phyloP scores from a whole-genome alignment of 176 grass and related monocot genomes.

The Triticum urartu region DNA sequence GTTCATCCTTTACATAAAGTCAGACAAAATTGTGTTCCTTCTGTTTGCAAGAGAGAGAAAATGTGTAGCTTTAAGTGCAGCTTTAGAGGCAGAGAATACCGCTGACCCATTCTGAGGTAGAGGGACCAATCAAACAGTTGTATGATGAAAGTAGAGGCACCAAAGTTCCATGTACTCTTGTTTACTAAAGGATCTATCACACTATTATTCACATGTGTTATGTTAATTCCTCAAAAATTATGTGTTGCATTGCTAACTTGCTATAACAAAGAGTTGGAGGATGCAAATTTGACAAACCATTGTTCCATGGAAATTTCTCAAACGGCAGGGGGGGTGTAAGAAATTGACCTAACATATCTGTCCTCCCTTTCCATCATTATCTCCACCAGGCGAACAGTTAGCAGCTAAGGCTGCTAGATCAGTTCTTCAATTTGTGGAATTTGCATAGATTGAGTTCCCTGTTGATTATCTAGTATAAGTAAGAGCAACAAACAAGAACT shows the following conservation, averaged over 20 bases:
- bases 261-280: neutral
- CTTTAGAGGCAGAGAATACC: neutral
- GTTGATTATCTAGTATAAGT: neutral
- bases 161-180: neutral
- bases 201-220: conserved; percentile 1
- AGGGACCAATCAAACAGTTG: neutral
- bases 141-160: conserved; percentile 15
- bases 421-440: neutral
- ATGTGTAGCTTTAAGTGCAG: neutral
- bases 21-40: neutral
- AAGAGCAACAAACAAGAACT: neutral
- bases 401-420: neutral
- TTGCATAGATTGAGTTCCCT: neutral
- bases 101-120: neutral
- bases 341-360: conserved; percentile 51
- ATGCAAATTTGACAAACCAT: neutral
- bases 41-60: neutral
- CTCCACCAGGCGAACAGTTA: neutral
- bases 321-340: neutral
- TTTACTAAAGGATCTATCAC: neutral
- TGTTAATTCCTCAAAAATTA: neutral
- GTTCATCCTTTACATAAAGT: conserved; percentile 6
- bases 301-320: conserved; percentile 12
- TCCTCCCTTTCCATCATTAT: conserved; percentile 36
- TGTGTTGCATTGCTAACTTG: neutral